These are phyloP conservation scores for Flaveria sonorensis DNA, from an alignment of 129 eudicot genomes.

Conservation along the genomic window DNA sequence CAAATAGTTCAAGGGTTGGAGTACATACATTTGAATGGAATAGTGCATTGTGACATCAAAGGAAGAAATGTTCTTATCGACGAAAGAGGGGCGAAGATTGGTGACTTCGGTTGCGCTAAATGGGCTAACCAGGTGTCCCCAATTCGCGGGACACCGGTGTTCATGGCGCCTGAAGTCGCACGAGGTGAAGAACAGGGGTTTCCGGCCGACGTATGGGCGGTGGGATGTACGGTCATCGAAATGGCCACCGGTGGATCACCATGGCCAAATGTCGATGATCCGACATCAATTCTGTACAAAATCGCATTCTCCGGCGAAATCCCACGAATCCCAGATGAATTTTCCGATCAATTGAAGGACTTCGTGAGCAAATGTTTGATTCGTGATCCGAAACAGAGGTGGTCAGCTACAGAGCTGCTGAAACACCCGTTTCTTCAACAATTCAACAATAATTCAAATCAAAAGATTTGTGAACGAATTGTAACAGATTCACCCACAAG, in stretches of 20 bases:
- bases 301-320: conserved; percentile 58
- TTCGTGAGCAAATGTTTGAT: conserved; percentile 55
- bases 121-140: conserved; percentile 26
- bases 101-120: conserved; percentile 80
- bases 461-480: conserved; percentile 21
- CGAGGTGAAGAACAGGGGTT: conserved; percentile 76
- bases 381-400: conserved; percentile 53
- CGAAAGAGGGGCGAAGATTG: conserved; percentile 51
- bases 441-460: conserved; percentile 1
- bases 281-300: conserved; percentile 44
- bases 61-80: conserved; percentile 53
- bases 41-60: conserved; percentile 85
- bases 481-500: conserved; percentile 63
- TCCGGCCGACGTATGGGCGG: conserved; percentile 75
- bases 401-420: conserved; percentile 68
- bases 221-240: conserved; percentile 78
- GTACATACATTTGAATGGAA: conserved; percentile 59
- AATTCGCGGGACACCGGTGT: conserved; percentile 70
- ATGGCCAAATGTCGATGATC: conserved; percentile 42
- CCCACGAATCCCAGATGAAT: conserved; percentile 50
- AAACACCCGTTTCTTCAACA: conserved; percentile 53
- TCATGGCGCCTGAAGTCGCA: conserved; percentile 81
- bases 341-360: conserved; percentile 56
- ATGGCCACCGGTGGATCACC: conserved; percentile 71
- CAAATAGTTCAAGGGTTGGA: conserved; percentile 63